Evolutionary conservation across 73 alveolate genomes (phyloP), one percentile per base, ranked within the genome.

Genomic region (Symbiodinium natans): DNA sequence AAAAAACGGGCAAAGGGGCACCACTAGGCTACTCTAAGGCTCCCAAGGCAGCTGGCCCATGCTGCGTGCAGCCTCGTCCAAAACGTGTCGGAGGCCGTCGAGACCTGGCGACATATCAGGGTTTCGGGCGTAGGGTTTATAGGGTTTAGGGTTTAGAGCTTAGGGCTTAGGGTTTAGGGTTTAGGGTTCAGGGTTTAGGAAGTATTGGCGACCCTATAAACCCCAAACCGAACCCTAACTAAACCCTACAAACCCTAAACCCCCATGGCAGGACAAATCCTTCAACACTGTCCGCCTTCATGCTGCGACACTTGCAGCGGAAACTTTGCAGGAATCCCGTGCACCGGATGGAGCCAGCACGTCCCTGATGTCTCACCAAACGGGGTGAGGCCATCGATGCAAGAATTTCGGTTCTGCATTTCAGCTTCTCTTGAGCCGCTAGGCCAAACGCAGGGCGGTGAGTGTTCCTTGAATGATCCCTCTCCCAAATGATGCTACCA

Each of bases 331-430:
- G 77, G 77, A 9, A 34, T 59, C 77, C 77, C 77, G 34, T 59
- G 77, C 77, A 59, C 77, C 36, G 77, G 77, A 59, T 59, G 77
- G 77, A 59, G 77, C 77, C 77, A 59, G 38, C 77, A 59, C 36
- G 2, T 59, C 77, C 34, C 6, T 17, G 77, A 59, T 27, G 36
- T 19, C 34, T 59, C 77, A 1, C 77, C 77, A 5, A 46, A 46
- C 21, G 59, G 13, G 59, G 59, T 46, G 13, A 46, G 13, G 59
- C 21, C 59, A 46, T 46, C 13, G 59, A 5, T 1, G 63, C 63
- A 25, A 48, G 17, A 25, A 17, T 15, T 48, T 17, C 63, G 10
- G 63, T 5, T 48, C 63, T 48, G 63, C 63, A 48, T 48, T 48
- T 25, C 63, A 48, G 19, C 63, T 48, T 25, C 63, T 48, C 19